These are phyloP conservation scores for Ogataea wickerhamii DNA, from an alignment of 805 yeast genomes.

Conservation along the genomic window DNA sequence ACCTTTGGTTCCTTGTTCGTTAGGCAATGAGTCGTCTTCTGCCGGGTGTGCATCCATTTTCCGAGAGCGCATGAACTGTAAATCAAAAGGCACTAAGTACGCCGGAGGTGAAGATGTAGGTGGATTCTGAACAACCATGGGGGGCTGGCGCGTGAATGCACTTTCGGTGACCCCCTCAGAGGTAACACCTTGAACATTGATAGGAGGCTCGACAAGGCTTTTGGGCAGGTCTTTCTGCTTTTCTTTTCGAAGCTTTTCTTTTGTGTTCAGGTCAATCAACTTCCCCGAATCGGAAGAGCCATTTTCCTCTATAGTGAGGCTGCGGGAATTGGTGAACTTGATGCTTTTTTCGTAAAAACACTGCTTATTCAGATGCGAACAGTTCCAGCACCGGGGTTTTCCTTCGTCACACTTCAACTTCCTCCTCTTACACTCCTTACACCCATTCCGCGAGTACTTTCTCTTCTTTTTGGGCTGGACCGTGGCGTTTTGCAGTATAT, in stretches of 20 bases:
- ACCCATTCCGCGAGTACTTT: slow-evolving; percentile 43
- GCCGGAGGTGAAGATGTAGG: slow-evolving; percentile 7
- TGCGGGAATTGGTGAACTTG: slow-evolving; percentile 32
- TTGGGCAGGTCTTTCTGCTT: background rate
- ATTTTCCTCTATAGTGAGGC: slow-evolving; percentile 23
- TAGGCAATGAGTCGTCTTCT: background rate
- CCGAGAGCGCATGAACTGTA: background rate
- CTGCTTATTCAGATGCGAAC: slow-evolving; percentile 34
- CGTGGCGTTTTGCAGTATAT: no score
- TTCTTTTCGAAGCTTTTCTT: slow-evolving; percentile 7
- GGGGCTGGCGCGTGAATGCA: slow-evolving; percentile 14
- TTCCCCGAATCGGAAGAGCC: slow-evolving; percentile 3
- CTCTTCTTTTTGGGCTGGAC: slow-evolving; percentile 33
- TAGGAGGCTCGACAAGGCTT: background rate
- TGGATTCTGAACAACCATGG: slow-evolving; percentile 25
- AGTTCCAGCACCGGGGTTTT: slow-evolving; percentile 40
- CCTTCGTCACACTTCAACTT: slow-evolving; percentile 41
- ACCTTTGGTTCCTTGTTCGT: background rate
- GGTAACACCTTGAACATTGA: slow-evolving; percentile 1
- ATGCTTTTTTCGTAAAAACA: slow-evolving; percentile 37
- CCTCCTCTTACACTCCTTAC: slow-evolving; percentile 43
- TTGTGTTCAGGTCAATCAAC: slow-evolving; percentile 16
- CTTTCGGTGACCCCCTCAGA: slow-evolving; percentile 8
- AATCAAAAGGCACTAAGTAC: slow-evolving; percentile 2
- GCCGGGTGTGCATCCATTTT: background rate